These are phyloP conservation scores for Phytophthora tubulina DNA, from an alignment of 352 stramenopile genomes.

Conservation along the genomic window DNA sequence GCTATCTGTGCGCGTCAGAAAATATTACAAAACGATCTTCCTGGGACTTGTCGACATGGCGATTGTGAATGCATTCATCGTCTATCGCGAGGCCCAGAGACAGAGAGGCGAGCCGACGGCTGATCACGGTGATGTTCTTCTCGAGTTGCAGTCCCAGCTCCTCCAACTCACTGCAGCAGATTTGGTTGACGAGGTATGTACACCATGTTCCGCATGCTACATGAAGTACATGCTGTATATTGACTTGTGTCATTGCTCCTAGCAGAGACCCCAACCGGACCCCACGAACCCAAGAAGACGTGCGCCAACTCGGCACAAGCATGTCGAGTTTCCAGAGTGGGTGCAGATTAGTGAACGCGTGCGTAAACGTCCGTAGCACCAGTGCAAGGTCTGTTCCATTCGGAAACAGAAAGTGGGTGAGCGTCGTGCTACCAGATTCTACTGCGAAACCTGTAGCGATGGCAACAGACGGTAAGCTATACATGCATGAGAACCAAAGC, in stretches of 20 bases:
- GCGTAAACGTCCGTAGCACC: conserved; percentile 8
- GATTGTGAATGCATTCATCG: conserved; percentile 32
- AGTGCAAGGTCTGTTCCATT: conserved; percentile 19
- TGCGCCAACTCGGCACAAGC: neutral
- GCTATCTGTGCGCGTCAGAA: conserved; percentile 2
- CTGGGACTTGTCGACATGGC: conserved; percentile 35
- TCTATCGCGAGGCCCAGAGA: conserved; percentile 13
- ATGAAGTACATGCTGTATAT: neutral
- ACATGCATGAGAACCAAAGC: neutral
- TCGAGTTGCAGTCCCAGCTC: conserved; percentile 15
- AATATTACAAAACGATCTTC: conserved; percentile 40
- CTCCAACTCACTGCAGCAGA: neutral
- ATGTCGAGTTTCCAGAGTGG: neutral
- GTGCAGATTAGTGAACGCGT: neutral
- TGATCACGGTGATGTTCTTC: conserved; percentile 17
- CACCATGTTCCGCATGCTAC: neutral
- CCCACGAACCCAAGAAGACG: neutral
- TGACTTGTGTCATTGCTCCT: too few species aligned
- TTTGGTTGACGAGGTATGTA: conserved; percentile 15
- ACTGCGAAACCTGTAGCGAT: conserved; percentile 2
- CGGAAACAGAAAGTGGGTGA: neutral
- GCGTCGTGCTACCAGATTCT: conserved; percentile 10
- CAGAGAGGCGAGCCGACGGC: neutral
- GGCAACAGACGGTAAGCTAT: neutral
- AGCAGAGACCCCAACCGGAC: too few species aligned